Base-by-base conservation (phyloP, 2,329 filamentous ascomycete species). In the Fusarium verrucosum region DNA sequence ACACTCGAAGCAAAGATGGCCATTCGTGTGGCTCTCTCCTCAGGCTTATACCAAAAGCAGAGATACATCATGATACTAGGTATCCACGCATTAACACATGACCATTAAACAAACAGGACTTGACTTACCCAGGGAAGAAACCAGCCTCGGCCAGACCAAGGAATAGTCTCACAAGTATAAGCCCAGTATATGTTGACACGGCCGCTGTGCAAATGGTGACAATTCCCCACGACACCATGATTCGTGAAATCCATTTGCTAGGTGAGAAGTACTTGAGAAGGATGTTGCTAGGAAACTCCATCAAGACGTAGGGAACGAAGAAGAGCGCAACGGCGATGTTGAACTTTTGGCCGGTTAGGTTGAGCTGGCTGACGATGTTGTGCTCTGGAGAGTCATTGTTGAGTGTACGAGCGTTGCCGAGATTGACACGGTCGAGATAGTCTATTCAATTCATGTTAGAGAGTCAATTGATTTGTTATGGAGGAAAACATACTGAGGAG, bases 41-140 rank as follows among this genome's bases (percentile, higher is more conserved):
- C 80, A 13, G 83, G 78, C 56, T 84, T 85, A 61, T 89, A 89
- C 85, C 86, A 89, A 79, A 87, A 86, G 1, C 83, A 85, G 5
- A 88, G 76, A 54, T 87, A 85, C 69, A 85, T 87, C 26, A 84
- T 79, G 11, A 85, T 78, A 6, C 67, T 69, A n/a, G n/a, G n/a
- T n/a, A 13, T 5, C 14, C 8, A 0, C 9, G 3, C 3, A 28
- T 69, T 23, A 68, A 58, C 19, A 22, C 36, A 10, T 7, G 26
- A 5, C 13, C n/a, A 16, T 4, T 8, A 7, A 26, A 7, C 25
- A 13, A 5, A 16, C 2, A 13, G 1, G 1, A 6, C 2, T 10
- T 0, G 9, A 66, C 66, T 47, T 25, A 65, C 65, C 71, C 82
- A 1, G 83, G 84, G 57, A 84, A 82, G 42, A 85, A 80, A 7